Evolutionary conservation across 345 rosid genomes (phyloP).

Genomic region (Crucihimalaya himalaica): DNA sequence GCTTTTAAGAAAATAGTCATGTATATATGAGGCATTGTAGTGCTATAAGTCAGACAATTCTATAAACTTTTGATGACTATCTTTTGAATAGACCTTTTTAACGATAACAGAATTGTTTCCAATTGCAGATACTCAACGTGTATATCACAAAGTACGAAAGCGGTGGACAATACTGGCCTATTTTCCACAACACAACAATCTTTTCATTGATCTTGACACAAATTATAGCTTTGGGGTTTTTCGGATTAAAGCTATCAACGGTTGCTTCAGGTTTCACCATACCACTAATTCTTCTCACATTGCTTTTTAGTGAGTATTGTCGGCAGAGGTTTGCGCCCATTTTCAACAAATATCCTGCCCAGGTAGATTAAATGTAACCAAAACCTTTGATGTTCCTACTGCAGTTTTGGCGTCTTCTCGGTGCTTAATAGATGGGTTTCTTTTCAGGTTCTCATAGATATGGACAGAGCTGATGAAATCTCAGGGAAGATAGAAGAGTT

Average conservation of each 20-base stretch:
- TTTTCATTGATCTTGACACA: conserved; percentile 81
- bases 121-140: conserved; percentile 78
- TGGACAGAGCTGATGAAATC: conserved; percentile 78
- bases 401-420: conserved; percentile 4
- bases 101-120: conserved; percentile 9
- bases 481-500: conserved; percentile 60
- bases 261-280: conserved; percentile 73
- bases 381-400: background rate
- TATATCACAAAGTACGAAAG: conserved; percentile 71
- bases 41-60: background rate
- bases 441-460: conserved; percentile 69
- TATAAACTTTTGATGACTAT: background rate
- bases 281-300: conserved; percentile 67
- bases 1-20: background rate
- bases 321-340: conserved; percentile 69
- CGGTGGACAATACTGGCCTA: conserved; percentile 87
- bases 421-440: conserved; percentile 27
- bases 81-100: background rate
- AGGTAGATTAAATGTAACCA: conserved; percentile 48
- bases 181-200: conserved; percentile 78
- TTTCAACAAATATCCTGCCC: conserved; percentile 60
- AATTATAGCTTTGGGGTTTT: conserved; percentile 80
- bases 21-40: background rate
- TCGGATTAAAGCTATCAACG: conserved; percentile 69
- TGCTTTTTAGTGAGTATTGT: conserved; percentile 84